These are phyloP conservation scores for Podila clonocystis DNA, from an alignment of 192 early-diverging fungal genomes.

Conservation along the genomic window DNA sequence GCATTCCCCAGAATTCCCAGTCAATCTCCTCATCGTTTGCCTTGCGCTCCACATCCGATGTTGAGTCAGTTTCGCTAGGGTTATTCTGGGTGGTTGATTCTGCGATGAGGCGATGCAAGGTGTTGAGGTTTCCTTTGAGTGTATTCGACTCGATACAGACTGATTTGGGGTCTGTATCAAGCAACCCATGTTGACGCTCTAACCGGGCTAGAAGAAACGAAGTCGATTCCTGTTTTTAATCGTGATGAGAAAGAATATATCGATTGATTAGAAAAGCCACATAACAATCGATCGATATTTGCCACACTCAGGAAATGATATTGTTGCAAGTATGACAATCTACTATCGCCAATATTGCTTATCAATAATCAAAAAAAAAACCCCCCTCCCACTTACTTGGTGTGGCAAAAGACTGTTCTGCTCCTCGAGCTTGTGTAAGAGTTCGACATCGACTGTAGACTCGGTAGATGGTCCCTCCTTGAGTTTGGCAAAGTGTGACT, in stretches of 20 bases:
- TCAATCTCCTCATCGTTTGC: constrained; percentile 53
- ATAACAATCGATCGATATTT: too few relatives aligned
- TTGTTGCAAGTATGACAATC: too few relatives aligned
- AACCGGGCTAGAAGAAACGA: constrained; percentile 65
- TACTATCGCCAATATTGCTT: neutral
- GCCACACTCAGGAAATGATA: too few relatives aligned
- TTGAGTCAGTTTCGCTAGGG: constrained; percentile 5
- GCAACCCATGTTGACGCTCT: constrained; percentile 67
- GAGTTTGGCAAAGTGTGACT: constrained; percentile 32
- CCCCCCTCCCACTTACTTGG: constrained; percentile 60
- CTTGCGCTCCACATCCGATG: constrained; percentile 16
- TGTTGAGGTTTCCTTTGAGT: constrained; percentile 64
- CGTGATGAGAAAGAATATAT: neutral
- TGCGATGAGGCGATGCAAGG: constrained; percentile 57
- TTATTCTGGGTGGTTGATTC: constrained; percentile 22
- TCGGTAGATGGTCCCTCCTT: constrained; percentile 4
- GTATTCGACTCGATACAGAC: constrained; percentile 69
- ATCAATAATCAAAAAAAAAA: constrained; percentile 9
- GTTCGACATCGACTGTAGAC: constrained; percentile 33
- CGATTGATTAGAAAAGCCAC: neutral
- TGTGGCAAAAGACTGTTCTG: constrained; percentile 64
- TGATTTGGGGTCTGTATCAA: constrained; percentile 68
- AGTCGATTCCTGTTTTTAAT: constrained; percentile 56
- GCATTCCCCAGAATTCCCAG: constrained; percentile 87
- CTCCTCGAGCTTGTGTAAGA: constrained; percentile 63